A percentile compares a stretch with the other conserved stretches of the same genome.
These are phyloP conservation scores for Bipolaris gigantea DNA, from an alignment of 2,329 filamentous ascomycete species.

Conservation along the genomic window DNA sequence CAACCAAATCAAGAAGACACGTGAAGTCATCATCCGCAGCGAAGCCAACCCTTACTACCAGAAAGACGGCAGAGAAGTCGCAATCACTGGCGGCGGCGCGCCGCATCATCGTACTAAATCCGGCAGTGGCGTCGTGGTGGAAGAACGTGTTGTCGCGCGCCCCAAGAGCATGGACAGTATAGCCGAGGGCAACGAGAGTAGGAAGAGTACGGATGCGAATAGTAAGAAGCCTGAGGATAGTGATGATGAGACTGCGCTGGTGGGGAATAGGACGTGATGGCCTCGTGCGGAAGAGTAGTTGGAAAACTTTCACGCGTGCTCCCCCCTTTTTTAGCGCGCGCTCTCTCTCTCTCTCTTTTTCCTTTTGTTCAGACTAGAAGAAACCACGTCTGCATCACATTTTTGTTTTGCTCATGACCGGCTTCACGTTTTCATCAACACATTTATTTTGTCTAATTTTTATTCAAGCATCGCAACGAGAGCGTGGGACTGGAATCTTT, in stretches of 20 bases:
- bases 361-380: too few species aligned
- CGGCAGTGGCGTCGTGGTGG: conserved; percentile 5
- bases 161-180: conserved; percentile 29
- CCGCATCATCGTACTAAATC: conserved; percentile 7
- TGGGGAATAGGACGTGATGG: conserved; percentile 12
- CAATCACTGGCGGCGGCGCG: conserved; percentile 9
- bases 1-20: conserved; percentile 38
- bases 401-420: too few species aligned
- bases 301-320: not conserved
- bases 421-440: too few species aligned
- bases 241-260: conserved; percentile 30
- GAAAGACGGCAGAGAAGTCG: conserved; percentile 10
- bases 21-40: conserved; percentile 29
- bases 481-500: too few species aligned
- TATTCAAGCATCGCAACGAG: too few species aligned
- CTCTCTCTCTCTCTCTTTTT: too few species aligned
- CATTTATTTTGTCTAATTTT: too few species aligned
- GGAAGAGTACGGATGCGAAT: conserved; percentile 24
- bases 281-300: conserved; percentile 6
- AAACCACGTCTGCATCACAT: too few species aligned
- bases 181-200: conserved; percentile 27
- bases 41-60: conserved; percentile 29
- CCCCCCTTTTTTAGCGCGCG: too few species aligned
- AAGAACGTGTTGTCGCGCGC: conserved; percentile 13
- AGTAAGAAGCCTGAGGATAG: conserved; percentile 23